These are phyloP conservation scores for Phytophthora fragariae DNA, from an alignment of 352 stramenopile species.

Conservation along the genomic window DNA sequence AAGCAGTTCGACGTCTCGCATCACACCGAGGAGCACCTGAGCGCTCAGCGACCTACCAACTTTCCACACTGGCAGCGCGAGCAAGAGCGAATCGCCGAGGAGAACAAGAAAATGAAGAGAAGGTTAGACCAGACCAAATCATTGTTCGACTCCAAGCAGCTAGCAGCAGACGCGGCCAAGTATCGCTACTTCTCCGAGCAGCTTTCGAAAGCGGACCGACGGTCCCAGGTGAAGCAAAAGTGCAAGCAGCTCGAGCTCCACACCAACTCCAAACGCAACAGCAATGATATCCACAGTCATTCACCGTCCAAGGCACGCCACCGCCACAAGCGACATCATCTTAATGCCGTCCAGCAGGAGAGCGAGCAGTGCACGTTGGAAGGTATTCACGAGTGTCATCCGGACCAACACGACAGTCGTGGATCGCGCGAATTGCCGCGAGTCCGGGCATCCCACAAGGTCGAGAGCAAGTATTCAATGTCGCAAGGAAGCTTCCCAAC, in stretches of 20 bases:
- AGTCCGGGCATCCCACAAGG: slow-evolving; percentile 8
- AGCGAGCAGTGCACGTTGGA: slow-evolving; percentile 16
- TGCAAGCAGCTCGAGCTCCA: slow-evolving; percentile 38
- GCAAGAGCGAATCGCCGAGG: slow-evolving; percentile 53
- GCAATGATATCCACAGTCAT: neutral
- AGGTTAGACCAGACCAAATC: slow-evolving; percentile 52
- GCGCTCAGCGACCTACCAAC: slow-evolving; percentile 50
- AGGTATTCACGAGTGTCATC: slow-evolving; percentile 19
- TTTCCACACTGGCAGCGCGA: slow-evolving; percentile 36
- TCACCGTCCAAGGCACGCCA: slow-evolving; percentile 21
- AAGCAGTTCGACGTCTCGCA: slow-evolving; percentile 75
- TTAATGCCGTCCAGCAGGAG: neutral
- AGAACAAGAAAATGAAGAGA: slow-evolving; percentile 58
- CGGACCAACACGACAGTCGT: slow-evolving; percentile 15
- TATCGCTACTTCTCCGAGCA: slow-evolving; percentile 62
- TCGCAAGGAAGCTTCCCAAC: slow-evolving; percentile 36
- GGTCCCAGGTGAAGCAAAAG: slow-evolving; percentile 51
- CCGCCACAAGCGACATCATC: slow-evolving; percentile 10
- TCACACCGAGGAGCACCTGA: slow-evolving; percentile 50
- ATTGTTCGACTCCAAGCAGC: slow-evolving; percentile 55
- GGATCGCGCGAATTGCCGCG: slow-evolving; percentile 14
- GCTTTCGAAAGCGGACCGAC: slow-evolving; percentile 59
- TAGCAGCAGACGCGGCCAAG: slow-evolving; percentile 53
- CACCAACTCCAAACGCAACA: slow-evolving; percentile 8
- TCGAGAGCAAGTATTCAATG: slow-evolving; percentile 25